Base-by-base conservation (phyloP, 2,329 filamentous ascomycete species). In the Hypoxylon sp. region DNA sequence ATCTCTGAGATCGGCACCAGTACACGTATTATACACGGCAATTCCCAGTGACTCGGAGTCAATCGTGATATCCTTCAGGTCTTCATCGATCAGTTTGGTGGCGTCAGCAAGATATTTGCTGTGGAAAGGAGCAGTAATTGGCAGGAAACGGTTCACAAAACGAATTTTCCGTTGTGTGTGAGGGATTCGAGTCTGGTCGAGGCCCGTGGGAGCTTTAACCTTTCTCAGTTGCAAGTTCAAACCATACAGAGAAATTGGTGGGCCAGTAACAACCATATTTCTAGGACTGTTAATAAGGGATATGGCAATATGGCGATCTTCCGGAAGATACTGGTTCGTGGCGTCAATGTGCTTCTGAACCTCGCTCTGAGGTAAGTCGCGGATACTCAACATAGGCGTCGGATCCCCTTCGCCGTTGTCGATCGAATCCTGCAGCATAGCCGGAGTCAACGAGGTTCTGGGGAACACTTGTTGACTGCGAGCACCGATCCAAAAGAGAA, bases 401-500 rank as follows among this genome's bases (percentile, higher is more conserved):
- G 97, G 96, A 5, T 88, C 88, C n/a, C 97, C 97, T 83, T 99
- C 96, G 58, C 96, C 95, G 79, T 96, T 91, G 79, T 98, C 95
- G 73, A 94, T 88, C 1, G 96, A 98, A 82, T 99, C 96, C 79
- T 95, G 93, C 60, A 99, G 87, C 77, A 95, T 93, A 49, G 90
- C 92, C 0, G 96, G 97, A 2, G 95, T 94, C 76, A 99, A 88
- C 35, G 96, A 98, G 2, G 96, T 99, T 74, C 93, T 90, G 42
- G 96, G 97, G 82, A 98, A 99, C 1, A 95, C 95, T 82, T 99
- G 96, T 81, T 99, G 96, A 81, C 95, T 98, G 77, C 96, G 92
- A 68, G 95, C 91, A 79, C 97, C 96, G 74, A 99, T 97, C 96
- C 96, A 99, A 86, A 99, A 99, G 31, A 99, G 91, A 77, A 98